Evolutionary conservation across 2,329 filamentous ascomycete genomes (phyloP), one percentile per base, ranked within the genome.

Genomic region (Paracamarosporium sp.): DNA sequence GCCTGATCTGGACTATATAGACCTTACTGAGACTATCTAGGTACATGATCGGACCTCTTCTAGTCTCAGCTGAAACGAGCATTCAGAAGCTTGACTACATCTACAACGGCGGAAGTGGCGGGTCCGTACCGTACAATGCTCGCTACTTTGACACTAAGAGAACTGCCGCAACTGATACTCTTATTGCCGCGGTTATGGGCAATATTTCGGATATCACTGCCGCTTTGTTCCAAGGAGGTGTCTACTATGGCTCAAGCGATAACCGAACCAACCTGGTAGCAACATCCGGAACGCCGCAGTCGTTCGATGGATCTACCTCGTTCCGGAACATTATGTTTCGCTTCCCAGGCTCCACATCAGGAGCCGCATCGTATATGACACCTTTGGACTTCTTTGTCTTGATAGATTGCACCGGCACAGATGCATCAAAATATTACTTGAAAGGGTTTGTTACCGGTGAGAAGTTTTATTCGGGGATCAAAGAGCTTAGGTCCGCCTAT

Each of bases 391-490:
- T 83, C 50, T 83, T 78, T 60, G 69, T 81, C 6, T 61, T 81
- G 20, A 64, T 81, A 11, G 78, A 83, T 56, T 72, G 73, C 43
- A 75, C 77, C 1, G 81, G 81, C 17, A 80, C 77, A 2, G 80
- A 83, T 64, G 64, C 76, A 4, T 75, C 73, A 4, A 66, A 76
- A 4, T 83, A 80, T 62, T 74, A 68, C 5, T 60, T 83, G 31
- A 78, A 76, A 56, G 79, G 78, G 1, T 77, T 81, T 48, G 76
- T 82, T 0, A 81, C 79, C 12, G 82, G 86, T 56, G 79, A 81
- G 50, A 73, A 83, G 24, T 82, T 82, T 59, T 88, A 85, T 63
- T 69, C 78, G n/a, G 80, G 81, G 1, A 81, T 80, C 2, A 76
- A 82, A 20, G 78, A 76, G 9, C 81, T 86, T 64, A 71, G 81